Evolutionary conservation across 441 rosid genomes (phyloP).

Genomic region (Aquilaria agallochum): DNA sequence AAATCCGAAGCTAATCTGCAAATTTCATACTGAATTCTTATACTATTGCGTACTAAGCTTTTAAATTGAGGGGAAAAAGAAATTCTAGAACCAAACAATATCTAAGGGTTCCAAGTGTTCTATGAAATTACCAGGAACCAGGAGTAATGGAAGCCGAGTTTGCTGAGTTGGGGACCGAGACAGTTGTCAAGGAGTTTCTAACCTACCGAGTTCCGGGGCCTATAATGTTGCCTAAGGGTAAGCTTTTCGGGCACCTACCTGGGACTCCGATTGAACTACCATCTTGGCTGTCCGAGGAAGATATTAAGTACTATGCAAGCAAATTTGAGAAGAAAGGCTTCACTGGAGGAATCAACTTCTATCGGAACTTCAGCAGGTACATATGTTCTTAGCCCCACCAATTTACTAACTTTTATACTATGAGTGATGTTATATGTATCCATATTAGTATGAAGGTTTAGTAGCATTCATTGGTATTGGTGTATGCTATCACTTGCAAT

Average conservation of each 20-base stretch:
- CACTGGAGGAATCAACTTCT: slow-evolving; percentile 10
- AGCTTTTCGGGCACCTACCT: slow-evolving; percentile 5
- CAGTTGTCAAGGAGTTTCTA: neutral
- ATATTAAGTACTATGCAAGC: slow-evolving; percentile 2
- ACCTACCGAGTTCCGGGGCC: slow-evolving; percentile 6
- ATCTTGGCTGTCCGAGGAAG: slow-evolving; percentile 11
- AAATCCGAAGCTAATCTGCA: no score
- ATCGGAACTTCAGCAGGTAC: slow-evolving; percentile 4
- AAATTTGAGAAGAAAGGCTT: slow-evolving; percentile 5
- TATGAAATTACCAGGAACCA: slow-evolving; percentile 3
- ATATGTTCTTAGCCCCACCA: neutral
- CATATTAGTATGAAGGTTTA: neutral
- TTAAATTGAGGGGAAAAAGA: no score
- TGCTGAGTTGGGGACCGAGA: slow-evolving; percentile 4
- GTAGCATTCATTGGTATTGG: no score
- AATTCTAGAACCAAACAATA: no score
- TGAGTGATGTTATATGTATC: neutral
- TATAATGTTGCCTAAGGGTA: slow-evolving; percentile 8
- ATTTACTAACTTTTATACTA: no score
- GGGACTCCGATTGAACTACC: slow-evolving; percentile 2
- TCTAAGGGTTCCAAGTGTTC: no score
- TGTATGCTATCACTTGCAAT: no score
- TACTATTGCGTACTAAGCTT: no score
- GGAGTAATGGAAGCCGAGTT: slow-evolving; percentile 16
- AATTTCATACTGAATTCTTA: no score